Evolutionary conservation across 2,329 filamentous ascomycete species (phyloP), one percentile per base, ranked within the genome.

Genomic region (Ampelomyces quisqualis): DNA sequence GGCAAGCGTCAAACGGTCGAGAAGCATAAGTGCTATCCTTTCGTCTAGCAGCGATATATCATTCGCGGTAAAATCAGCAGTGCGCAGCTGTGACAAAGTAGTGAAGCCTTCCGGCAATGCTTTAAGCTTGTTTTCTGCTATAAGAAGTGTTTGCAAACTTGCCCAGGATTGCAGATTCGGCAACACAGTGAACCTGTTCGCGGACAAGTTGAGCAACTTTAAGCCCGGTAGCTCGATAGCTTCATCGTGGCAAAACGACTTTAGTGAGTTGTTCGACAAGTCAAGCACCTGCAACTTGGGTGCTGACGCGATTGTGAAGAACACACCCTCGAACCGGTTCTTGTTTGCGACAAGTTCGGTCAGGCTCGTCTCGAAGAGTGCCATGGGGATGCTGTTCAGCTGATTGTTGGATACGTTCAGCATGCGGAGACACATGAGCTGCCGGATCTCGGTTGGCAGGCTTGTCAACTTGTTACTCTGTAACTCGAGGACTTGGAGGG

Each of bases 41-140:
- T 88, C 78, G 20, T 93, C 87, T 6, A 98, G 67, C 9, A 80
- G 74, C 2, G 81, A 81, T 33, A 98, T 81, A 49, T 93, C 82
- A 60, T 98, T 98, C 53, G 85, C 83, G 0, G 86, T 87, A 51
- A 97, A 85, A 65, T 96, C 89, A 20, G 85, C 86, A 40, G 84
- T 85, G 34, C 83, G 84, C 10, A 97, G 69, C 41, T 80, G 83
- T 23, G 77, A 69, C 1, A 96, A 76, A 2, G 72, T 73, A 1
- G 78, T 75, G 50, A 97, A 87, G 0, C 89, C 89, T 20, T 81
- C 74, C 0, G 91, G 93, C n/a, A 97, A 76, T 3, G 77, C 73
- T 2, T 78, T 73, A 17, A 98, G 80, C 54, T 78, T 84, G 62
- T 98, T 98, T 54, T 94, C 88, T 34, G 91, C 87, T 0, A 85